Base-by-base conservation (phyloP, 805 yeast species). In the Nakazawaea pomicola region DNA sequence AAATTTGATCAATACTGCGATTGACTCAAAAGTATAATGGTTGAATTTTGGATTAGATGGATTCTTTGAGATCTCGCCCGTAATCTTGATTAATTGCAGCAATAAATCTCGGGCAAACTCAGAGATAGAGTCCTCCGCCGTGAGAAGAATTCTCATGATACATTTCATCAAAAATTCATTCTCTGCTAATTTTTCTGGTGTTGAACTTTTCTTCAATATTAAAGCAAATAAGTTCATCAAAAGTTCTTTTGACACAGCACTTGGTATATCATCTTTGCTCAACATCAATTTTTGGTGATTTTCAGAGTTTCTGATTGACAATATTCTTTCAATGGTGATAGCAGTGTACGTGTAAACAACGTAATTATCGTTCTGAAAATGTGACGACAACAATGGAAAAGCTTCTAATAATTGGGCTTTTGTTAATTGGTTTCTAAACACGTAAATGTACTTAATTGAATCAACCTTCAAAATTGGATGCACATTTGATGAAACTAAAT, bases 41-140 rank as follows among this genome's bases (percentile, higher is more conserved):
- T 89, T 76, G 55, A 93, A 93, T 52, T 82, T 78, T 33, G 99
- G 99, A 62, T 93, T 93, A 4, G 98, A 86, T 5, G 99, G 99
- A 54, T 93, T 93, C 51, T 79, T 80, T 18, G 89, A 68, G 41
- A 90, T 88, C 12, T 78, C 75, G 12, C 69, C 70, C 36, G 90
- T 69, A 36, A 93, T 84, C 38, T 72, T 67, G 33, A 90, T 62
- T 32, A 91, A 65, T 56, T 90, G 90, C 25, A 73, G 69, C 28
- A 87, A 65, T 19, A 74, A 57, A 4, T 77, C 72, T 12, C 67
- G 51, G 33, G 74, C 64, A 40, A 72, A 64, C 5, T 64, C 55
- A 27, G 60, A 60, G n/a, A 86, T 55, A 1, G 78, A 62, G 47
- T 84, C 86, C 51, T 84, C 87, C 7, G 88, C 74, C 14, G 89